phyloP scores from a whole-genome alignment of 2,329 filamentous ascomycete genomes.

The Fusarium luffae region DNA sequence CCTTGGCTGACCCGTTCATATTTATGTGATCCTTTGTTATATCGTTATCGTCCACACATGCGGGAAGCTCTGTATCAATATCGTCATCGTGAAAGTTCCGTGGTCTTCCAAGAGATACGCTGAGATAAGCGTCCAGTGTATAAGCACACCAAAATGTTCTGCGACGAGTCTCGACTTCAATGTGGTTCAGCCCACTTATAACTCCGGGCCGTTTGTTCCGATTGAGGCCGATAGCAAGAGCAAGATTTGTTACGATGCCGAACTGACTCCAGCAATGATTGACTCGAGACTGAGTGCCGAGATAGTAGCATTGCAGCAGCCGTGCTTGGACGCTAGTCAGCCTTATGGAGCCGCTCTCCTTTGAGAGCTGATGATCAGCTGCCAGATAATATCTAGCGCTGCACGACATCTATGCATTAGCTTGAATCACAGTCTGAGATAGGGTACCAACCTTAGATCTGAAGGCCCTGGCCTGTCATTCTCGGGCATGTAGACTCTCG shows the following conservation, averaged over 20 bases:
- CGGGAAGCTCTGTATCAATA: constrained; percentile 42
- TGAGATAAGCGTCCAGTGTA: constrained; percentile 41
- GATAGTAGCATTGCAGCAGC: constrained; percentile 56
- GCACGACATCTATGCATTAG: neutral
- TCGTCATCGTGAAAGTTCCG: constrained; percentile 44
- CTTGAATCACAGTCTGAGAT: fast-evolving
- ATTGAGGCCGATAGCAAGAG: constrained; percentile 50
- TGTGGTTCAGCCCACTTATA: constrained; percentile 26
- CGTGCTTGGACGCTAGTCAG: constrained; percentile 56
- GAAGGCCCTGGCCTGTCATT: constrained; percentile 41
- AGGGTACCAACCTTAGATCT: constrained; percentile 33
- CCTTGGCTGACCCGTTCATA: constrained; percentile 2
- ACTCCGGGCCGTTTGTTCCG: constrained; percentile 28
- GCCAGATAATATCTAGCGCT: constrained; percentile 42
- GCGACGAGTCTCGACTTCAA: constrained; percentile 40
- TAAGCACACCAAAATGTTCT: constrained; percentile 45
- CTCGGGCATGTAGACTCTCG: constrained; percentile 53
- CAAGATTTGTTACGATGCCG: constrained; percentile 55
- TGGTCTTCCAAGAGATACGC: constrained; percentile 39
- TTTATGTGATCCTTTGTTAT: constrained; percentile 36
- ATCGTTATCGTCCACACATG: constrained; percentile 39
- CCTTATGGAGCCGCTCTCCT: constrained; percentile 53
- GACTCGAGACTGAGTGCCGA: constrained; percentile 58
- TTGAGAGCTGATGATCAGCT: constrained; percentile 53
- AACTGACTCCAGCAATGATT: constrained; percentile 62